phyloP scores from a whole-genome alignment of 345 rosid species.

The Iberis pinnata region DNA sequence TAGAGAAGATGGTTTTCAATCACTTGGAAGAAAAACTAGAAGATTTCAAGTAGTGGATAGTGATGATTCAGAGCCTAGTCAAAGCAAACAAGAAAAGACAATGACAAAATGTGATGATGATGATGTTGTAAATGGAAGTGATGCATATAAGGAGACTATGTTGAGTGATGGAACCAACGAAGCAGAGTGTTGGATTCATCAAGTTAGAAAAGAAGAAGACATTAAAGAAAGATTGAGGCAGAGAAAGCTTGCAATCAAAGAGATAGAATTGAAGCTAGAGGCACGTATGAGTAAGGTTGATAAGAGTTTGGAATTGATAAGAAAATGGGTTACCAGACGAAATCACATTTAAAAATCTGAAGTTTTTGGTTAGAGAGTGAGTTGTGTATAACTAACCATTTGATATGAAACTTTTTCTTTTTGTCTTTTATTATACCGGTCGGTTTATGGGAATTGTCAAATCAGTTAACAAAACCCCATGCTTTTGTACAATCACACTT shows the following conservation, averaged over 20 bases:
- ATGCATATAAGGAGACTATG: not conserved
- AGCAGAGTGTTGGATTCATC: not conserved
- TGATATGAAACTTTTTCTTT: too few relatives aligned
- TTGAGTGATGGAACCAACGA: not conserved
- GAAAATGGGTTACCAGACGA: too few relatives aligned
- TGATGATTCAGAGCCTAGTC: not conserved
- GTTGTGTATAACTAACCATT: too few relatives aligned
- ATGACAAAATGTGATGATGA: not conserved
- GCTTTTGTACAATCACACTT: too few relatives aligned
- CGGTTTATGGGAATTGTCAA: not conserved
- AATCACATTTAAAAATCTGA: too few relatives aligned
- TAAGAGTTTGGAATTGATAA: too few relatives aligned
- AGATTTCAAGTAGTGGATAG: constrained; percentile 13
- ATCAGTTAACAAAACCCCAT: too few relatives aligned
- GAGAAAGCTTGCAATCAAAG: constrained; percentile 8
- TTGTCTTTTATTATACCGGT: too few relatives aligned
- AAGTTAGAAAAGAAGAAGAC: not conserved
- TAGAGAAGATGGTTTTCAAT: too few relatives aligned
- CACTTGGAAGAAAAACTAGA: constrained; percentile 6
- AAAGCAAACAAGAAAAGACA: not conserved
- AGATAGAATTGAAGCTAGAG: constrained; percentile 1
- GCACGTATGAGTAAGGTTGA: not conserved
- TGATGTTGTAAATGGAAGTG: not conserved
- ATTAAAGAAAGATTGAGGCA: constrained; percentile 1
- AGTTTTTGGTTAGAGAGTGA: too few relatives aligned